A percentile compares a stretch with the other conserved stretches of the same genome.
These are phyloP conservation scores for Fusarium albidum DNA, from an alignment of 2,329 filamentous ascomycete species.

Conservation along the genomic window DNA sequence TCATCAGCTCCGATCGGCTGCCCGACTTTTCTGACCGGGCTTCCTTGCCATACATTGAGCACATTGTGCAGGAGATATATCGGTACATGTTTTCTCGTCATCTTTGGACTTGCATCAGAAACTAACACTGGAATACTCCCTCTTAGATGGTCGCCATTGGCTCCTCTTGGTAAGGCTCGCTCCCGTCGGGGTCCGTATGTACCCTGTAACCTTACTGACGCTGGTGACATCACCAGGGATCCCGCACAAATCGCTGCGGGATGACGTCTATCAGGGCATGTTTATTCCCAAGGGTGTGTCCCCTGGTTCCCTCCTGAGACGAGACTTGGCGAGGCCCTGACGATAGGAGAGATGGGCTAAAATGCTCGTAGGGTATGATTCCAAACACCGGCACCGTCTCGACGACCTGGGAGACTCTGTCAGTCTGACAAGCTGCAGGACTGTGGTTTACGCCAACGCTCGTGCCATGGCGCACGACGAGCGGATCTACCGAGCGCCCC, in stretches of 20 bases:
- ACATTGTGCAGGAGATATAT: constrained; percentile 55
- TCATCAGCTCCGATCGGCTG: constrained; percentile 51
- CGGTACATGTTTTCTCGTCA: constrained; percentile 35
- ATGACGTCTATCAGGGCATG: constrained; percentile 66
- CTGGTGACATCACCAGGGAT: constrained; percentile 44
- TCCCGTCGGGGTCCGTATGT: neutral
- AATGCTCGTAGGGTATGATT: constrained; percentile 30
- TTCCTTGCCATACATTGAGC: constrained; percentile 53
- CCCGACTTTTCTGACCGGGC: constrained; percentile 56
- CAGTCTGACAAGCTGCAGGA: constrained; percentile 38
- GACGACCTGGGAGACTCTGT: constrained; percentile 29
- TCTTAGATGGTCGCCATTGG: constrained; percentile 51
- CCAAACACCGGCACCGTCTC: neutral
- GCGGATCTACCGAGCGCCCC: constrained; percentile 50
- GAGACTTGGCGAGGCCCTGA: neutral
- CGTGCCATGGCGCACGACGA: constrained; percentile 54
- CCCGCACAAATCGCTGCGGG: constrained; percentile 61
- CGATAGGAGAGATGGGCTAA: constrained; percentile 4
- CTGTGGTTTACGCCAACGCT: constrained; percentile 52
- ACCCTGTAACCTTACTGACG: constrained; percentile 21
- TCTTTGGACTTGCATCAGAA: neutral
- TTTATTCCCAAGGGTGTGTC: constrained; percentile 61
- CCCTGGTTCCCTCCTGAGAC: neutral
- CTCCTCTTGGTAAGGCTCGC: constrained; percentile 50
- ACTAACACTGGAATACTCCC: constrained; percentile 1